Evolutionary conservation across 768 basidiomycete species (phyloP).

Genomic region (Cyclocybe cylindracea): DNA sequence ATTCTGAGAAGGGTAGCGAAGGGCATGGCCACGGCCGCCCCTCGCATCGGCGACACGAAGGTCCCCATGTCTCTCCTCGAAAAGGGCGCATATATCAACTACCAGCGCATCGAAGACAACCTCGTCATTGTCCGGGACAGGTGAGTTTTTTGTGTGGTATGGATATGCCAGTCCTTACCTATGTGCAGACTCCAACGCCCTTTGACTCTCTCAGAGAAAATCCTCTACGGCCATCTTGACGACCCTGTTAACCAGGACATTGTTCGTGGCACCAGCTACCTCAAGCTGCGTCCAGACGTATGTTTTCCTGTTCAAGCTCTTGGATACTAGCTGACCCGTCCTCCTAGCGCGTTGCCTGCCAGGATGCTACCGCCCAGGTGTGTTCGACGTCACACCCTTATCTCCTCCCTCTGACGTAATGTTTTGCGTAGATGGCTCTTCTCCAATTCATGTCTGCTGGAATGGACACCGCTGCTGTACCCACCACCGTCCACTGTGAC

Average conservation of each 20-base stretch:
- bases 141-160: slow-evolving; percentile 36
- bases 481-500: slow-evolving; percentile 98
- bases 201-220: slow-evolving; percentile 93
- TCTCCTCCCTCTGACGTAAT: slow-evolving; percentile 32
- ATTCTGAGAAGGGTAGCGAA: slow-evolving; percentile 53
- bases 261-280: slow-evolving; percentile 88
- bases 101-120: slow-evolving; percentile 98
- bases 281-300: slow-evolving; percentile 97
- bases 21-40: slow-evolving; percentile 80
- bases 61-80: slow-evolving; percentile 88
- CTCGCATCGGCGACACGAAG: slow-evolving; percentile 86
- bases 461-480: slow-evolving; percentile 96
- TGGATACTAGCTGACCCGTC: slow-evolving; percentile 4
- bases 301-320: slow-evolving; percentile 32
- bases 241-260: slow-evolving; percentile 92
- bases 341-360: slow-evolving; percentile 79
- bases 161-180: slow-evolving; percentile 8
- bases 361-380: slow-evolving; percentile 89
- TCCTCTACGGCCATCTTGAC: slow-evolving; percentile 97
- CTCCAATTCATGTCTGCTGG: slow-evolving; percentile 99
- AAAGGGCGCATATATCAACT: slow-evolving; percentile 85
- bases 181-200: slow-evolving; percentile 76
- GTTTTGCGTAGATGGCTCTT: slow-evolving; percentile 82
- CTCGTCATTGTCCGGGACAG: slow-evolving; percentile 83
- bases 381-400: slow-evolving; percentile 19